Base-by-base conservation (phyloP, 2,329 filamentous ascomycete genomes). In the Calonectria crousiana region DNA sequence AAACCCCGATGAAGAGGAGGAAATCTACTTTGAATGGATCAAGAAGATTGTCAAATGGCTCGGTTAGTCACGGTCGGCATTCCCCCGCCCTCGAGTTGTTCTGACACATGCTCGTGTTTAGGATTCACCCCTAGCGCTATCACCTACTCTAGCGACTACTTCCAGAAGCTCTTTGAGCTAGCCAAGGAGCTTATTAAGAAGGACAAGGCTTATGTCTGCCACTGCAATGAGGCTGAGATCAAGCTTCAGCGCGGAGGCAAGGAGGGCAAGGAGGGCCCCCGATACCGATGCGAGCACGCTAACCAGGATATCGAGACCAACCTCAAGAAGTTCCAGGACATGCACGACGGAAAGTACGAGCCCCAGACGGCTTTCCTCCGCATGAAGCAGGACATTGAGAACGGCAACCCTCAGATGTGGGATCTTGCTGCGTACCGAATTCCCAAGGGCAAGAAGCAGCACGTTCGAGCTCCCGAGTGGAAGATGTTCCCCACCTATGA, bases 401-500 rank as follows among this genome's bases (percentile, higher is more conserved):
- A 93, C 79, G 93, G 93, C 36, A 98, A 98, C 83, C 95, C 96
- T 9, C 95, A 98, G 85, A 96, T 98, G 94, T 98, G 96, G 96
- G 96, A 98, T 88, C 86, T 98, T 69, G 94, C 95, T 2, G 96
- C 96, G 20, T 98, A 98, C 85, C 92, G 96, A 74, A 93, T 98
- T 70, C 90, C 95, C 75, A 91, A 93, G 80, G 92, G 94, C 52
- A 86, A 91, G 72, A 89, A 88, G 74, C 89, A 92, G 53, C 95
- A 98, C 83, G 92, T 95, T 84, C 91, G 95, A 44, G 98, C 96
- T 0, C 95, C 94, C 36, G 92, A 93, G 82, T 98, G 96, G 95
- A 93, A 92, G 84, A 98, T 98, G 76, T 98, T 98, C 83, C 97
- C 97, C 0, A 97, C 96, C 0, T 98, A 98, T 82, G 96, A 98